Conservation (phyloP, 345 rosid species). For the Reutealis trisperma region DNA sequence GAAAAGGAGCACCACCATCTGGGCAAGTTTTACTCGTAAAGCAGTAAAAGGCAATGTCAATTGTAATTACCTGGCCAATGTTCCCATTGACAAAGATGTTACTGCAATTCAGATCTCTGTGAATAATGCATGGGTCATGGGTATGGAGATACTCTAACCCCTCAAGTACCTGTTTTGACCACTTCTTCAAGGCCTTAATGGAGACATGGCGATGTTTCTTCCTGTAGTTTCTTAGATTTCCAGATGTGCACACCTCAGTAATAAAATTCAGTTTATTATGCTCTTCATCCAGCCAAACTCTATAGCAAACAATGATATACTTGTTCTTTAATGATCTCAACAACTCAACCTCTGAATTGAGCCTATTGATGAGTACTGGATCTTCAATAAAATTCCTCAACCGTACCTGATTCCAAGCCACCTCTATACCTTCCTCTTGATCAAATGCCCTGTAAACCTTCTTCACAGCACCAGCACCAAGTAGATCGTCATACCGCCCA, state of each 20-base stretch:
- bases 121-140: conserved; percentile 71
- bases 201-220: conserved; percentile 71
- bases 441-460: conserved; percentile 76
- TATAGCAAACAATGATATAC: conserved; percentile 61
- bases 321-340: conserved; percentile 56
- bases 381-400: conserved; percentile 51
- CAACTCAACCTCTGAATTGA: conserved; percentile 62
- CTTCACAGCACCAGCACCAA: conserved; percentile 67
- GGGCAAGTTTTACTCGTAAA: background rate
- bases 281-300: conserved; percentile 56
- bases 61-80: conserved; percentile 49
- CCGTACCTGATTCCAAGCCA: conserved; percentile 75
- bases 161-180: conserved; percentile 66
- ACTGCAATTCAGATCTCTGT: conserved; percentile 68
- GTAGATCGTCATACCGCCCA: conserved; percentile 58
- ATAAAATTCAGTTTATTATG: conserved; percentile 55
- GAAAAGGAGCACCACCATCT: background rate
- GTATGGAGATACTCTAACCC: conserved; percentile 66
- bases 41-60: background rate
- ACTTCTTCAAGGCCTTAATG: conserved; percentile 66
- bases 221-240: conserved; percentile 62
- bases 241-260: conserved; percentile 75
- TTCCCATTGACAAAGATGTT: conserved; percentile 73
- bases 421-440: conserved; percentile 75
- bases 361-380: conserved; percentile 50